These are phyloP conservation scores for Hapsidospora chrysogenum DNA, from an alignment of 495 filamentous ascomycete species.

Conservation along the genomic window DNA sequence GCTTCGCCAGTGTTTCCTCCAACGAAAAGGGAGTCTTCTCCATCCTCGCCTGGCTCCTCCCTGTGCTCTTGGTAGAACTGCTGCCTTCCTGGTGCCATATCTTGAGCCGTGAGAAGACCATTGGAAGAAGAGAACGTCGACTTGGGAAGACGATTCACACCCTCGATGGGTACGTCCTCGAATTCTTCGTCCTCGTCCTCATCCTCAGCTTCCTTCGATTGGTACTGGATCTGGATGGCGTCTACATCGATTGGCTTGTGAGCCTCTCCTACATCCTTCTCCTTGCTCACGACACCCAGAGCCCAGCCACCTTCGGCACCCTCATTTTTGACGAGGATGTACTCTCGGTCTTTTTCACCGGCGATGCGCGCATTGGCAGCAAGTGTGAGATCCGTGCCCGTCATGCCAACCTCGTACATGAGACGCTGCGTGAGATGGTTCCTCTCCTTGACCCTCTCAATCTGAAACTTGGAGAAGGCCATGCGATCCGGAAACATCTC, in stretches of 20 bases:
- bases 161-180: conserved; percentile 91
- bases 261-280: conserved; percentile 55
- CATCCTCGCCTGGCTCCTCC: background rate
- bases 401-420: conserved; percentile 90
- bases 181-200: conserved; percentile 61
- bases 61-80: conserved; percentile 3
- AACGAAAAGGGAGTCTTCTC: conserved; percentile 52
- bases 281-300: conserved; percentile 72
- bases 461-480: conserved; percentile 92
- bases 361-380: conserved; percentile 56
- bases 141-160: conserved; percentile 77
- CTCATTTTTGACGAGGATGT: conserved; percentile 89
- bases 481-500: conserved; percentile 96
- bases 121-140: no score
- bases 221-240: conserved; percentile 40
- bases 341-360: conserved; percentile 80
- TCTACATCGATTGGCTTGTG: conserved; percentile 87
- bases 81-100: background rate
- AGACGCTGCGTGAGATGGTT: conserved; percentile 91
- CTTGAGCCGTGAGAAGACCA: conserved; percentile 6
- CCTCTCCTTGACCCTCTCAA: conserved; percentile 77
- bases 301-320: conserved; percentile 96
- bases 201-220: conserved; percentile 40
- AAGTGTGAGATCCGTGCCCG: conserved; percentile 48
- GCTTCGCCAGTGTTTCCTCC: conserved; percentile 22